These are phyloP conservation scores for Diaporthe citriasiana DNA, from an alignment of 2,329 filamentous ascomycete species.

Conservation along the genomic window DNA sequence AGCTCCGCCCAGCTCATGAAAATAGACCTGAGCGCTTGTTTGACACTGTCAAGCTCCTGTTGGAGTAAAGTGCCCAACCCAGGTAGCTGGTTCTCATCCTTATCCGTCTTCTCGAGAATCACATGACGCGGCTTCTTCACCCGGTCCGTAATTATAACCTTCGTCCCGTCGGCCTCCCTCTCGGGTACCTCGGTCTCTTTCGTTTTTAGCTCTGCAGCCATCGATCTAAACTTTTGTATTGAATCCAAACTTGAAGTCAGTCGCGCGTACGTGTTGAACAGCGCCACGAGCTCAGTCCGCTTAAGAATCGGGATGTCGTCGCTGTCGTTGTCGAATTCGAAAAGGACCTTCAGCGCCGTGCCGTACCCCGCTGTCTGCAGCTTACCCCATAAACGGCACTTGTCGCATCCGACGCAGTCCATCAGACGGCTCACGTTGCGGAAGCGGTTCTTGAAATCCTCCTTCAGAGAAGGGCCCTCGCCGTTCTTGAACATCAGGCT, in stretches of 20 bases:
- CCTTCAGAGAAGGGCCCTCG: slow-evolving; percentile 84
- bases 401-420: slow-evolving; percentile 99
- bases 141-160: slow-evolving; percentile 52
- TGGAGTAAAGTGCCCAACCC: slow-evolving; percentile 69
- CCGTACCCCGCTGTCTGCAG: slow-evolving; percentile 95
- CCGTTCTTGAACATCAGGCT: slow-evolving; percentile 91
- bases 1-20: slow-evolving; percentile 78
- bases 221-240: slow-evolving; percentile 77
- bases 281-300: slow-evolving; percentile 91
- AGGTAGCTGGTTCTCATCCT: slow-evolving; percentile 54
- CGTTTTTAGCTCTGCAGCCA: slow-evolving; percentile 60
- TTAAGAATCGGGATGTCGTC: slow-evolving; percentile 79
- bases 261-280: slow-evolving; percentile 94
- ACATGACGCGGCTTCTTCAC: slow-evolving; percentile 62
- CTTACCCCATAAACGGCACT: slow-evolving; percentile 98
- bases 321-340: slow-evolving; percentile 84
- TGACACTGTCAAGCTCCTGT: slow-evolving; percentile 75
- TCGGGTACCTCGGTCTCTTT: slow-evolving; percentile 47
- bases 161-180: slow-evolving; percentile 45
- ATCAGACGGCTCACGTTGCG: slow-evolving; percentile 96
- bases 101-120: slow-evolving; percentile 54
- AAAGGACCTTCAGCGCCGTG: slow-evolving; percentile 93
- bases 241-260: slow-evolving; percentile 85
- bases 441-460: slow-evolving; percentile 97
- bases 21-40: slow-evolving; percentile 75